A percentile compares a stretch with the other conserved stretches of the same genome.
Evolutionary conservation across 148 eudicot genomes (phyloP).

Genomic region (Rhododendron kiyosumense): DNA sequence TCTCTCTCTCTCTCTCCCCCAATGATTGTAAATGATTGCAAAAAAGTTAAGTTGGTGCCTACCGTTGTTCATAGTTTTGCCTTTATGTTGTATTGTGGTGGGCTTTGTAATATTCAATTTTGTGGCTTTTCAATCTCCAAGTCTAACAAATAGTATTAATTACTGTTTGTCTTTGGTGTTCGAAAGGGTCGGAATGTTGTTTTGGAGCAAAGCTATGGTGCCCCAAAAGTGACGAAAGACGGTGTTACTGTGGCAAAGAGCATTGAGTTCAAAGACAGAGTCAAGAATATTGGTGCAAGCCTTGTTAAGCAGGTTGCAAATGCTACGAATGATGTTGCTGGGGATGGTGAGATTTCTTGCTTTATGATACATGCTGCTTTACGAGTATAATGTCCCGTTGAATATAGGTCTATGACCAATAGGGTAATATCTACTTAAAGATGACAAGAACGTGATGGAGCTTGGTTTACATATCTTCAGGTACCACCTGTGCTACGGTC

Average conservation of each 20-base stretch:
- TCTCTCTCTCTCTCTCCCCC: background rate
- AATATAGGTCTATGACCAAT: background rate
- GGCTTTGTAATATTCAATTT: background rate
- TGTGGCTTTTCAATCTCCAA: background rate
- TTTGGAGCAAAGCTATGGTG: slow-evolving; percentile 64
- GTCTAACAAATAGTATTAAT: background rate
- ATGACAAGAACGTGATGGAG: background rate
- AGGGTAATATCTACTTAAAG: background rate
- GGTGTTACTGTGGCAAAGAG: slow-evolving; percentile 76
- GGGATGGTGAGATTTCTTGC: slow-evolving; percentile 45
- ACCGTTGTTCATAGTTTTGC: background rate
- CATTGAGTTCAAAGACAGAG: slow-evolving; percentile 57
- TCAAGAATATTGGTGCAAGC: slow-evolving; percentile 63
- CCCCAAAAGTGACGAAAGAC: slow-evolving; percentile 74
- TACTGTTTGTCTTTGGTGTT: background rate
- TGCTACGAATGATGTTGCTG: slow-evolving; percentile 77
- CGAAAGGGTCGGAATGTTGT: slow-evolving; percentile 62
- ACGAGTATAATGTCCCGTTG: background rate
- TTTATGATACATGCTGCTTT: background rate
- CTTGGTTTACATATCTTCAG: slow-evolving; percentile 26
- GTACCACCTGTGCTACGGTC: slow-evolving; percentile 70
- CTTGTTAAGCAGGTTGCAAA: slow-evolving; percentile 73
- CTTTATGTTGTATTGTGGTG: background rate
- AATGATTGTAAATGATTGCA: background rate
- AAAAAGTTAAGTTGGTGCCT: background rate